phyloP scores from a whole-genome alignment of 2,329 filamentous ascomycete species.

The Penicillium palitans region DNA sequence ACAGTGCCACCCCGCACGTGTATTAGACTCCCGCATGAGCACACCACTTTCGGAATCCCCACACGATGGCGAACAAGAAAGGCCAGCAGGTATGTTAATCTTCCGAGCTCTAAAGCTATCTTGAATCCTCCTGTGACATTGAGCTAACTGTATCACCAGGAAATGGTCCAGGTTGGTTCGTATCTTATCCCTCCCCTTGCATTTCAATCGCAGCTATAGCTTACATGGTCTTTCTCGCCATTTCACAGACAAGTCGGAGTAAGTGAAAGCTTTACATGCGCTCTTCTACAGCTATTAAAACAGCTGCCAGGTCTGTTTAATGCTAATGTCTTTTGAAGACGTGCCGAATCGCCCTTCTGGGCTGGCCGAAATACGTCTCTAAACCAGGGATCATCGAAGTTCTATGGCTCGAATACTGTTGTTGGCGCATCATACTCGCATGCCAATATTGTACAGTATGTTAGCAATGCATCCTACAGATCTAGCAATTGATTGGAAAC shows the following conservation, averaged over 20 bases:
- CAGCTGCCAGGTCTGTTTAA: background rate
- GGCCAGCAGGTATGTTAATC: conserved; percentile 63
- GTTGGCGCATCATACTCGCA: conserved; percentile 96
- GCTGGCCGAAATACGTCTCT: conserved; percentile 57
- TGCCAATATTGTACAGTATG: conserved; percentile 84
- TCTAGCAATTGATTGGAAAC: conserved; percentile 37
- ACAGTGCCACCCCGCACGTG: conserved; percentile 24
- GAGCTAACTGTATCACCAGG: conserved; percentile 54
- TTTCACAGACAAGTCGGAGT: conserved; percentile 26
- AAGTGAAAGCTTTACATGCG: conserved; percentile 10
- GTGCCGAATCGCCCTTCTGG: conserved; percentile 90
- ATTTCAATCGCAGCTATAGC: conserved; percentile 36
- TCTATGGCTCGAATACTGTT: conserved; percentile 68
- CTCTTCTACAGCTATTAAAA: background rate
- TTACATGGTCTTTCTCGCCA: conserved; percentile 7
- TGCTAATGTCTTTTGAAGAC: conserved; percentile 46
- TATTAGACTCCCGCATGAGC: conserved; percentile 19
- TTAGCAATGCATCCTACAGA: conserved; percentile 56
- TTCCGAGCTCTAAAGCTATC: background rate
- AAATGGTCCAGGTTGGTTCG: conserved; percentile 99
- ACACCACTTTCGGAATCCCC: conserved; percentile 15
- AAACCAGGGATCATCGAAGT: conserved; percentile 56
- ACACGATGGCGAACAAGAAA: conserved; percentile 52
- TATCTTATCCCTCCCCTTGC: conserved; percentile 38
- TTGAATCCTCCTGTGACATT: background rate